Evolutionary conservation across 2,329 filamentous ascomycete genomes (phyloP).

Genomic region (Colletotrichum nymphaeae): DNA sequence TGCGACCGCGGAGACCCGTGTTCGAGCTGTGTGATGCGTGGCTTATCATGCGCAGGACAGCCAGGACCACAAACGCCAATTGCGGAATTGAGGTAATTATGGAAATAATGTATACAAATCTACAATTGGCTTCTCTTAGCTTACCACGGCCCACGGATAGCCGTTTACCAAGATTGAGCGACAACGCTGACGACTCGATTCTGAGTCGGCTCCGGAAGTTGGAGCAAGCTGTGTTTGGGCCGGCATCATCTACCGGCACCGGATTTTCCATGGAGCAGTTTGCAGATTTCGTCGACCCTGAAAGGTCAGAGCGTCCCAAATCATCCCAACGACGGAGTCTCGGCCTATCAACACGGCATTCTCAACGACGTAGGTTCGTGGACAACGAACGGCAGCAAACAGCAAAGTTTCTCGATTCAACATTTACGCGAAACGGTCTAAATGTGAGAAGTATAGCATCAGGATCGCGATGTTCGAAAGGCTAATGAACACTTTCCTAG

Average conservation of each 20-base stretch:
- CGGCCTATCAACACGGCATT: neutral
- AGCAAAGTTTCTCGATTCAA: constrained; percentile 23
- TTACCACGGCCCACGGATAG: neutral
- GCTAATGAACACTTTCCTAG: neutral
- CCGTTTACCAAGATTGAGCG: neutral
- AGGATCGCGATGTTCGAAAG: neutral
- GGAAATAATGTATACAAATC: too few species aligned
- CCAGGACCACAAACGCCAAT: neutral
- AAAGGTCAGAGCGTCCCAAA: neutral
- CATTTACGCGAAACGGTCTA: constrained; percentile 10
- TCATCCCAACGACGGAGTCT: neutral
- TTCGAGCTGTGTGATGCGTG: constrained; percentile 42
- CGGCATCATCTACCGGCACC: neutral
- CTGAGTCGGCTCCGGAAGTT: constrained; percentile 41
- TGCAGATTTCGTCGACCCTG: too few species aligned
- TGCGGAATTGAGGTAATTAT: neutral
- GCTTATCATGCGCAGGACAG: constrained; percentile 40
- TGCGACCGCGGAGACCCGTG: constrained; percentile 45
- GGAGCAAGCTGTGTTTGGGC: constrained; percentile 43
- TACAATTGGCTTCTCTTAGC: neutral
- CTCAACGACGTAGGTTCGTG: neutral
- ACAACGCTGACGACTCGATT: constrained; percentile 30
- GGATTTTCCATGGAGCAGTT: neutral
- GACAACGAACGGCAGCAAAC: constrained; percentile 25
- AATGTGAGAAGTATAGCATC: neutral